A percentile compares a stretch with the other conserved stretches of the same genome.
Evolutionary conservation across 1,139 yeast species (phyloP).

Genomic region (Hemisphaericaspora lyxosophila): DNA sequence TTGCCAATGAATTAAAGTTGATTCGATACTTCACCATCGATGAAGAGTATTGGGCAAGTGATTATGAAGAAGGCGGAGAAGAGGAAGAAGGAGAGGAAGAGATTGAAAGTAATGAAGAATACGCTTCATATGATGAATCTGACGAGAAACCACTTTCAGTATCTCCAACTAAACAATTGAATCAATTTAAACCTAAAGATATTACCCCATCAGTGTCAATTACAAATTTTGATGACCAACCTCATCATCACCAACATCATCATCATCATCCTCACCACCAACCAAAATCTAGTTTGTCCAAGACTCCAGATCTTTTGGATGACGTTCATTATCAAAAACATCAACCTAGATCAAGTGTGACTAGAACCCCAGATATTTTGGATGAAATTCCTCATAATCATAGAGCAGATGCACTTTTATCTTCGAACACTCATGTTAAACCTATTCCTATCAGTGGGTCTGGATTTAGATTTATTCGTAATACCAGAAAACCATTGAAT

Average conservation of each 20-base stretch:
- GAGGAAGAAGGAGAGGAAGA: conserved; percentile 24
- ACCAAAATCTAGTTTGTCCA: background rate
- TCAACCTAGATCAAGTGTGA: background rate
- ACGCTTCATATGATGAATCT: conserved; percentile 10
- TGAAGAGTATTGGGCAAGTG: conserved; percentile 61
- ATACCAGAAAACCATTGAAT: conserved; percentile 61
- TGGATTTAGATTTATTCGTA: conserved; percentile 41
- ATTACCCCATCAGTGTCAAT: conserved; percentile 4
- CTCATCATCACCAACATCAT: background rate
- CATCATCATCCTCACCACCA: background rate
- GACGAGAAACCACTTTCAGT: conserved; percentile 5
- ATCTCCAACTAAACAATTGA: conserved; percentile 4
- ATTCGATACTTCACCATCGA: conserved; percentile 79
- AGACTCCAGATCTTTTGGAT: no score
- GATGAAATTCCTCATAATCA: conserved; percentile 39
- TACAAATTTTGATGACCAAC: background rate
- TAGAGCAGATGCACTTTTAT: conserved; percentile 47
- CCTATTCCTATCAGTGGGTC: conserved; percentile 44
- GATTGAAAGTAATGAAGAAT: conserved; percentile 16
- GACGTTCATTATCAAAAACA: background rate
- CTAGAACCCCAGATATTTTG: conserved; percentile 1
- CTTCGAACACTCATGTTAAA: conserved; percentile 38
- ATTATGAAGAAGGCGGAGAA: conserved; percentile 46
- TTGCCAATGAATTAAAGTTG: conserved; percentile 59
- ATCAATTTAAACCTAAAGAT: conserved; percentile 2